Conservation (phyloP, 78 protist genomes). For the Isochrysis galbana region DNA sequence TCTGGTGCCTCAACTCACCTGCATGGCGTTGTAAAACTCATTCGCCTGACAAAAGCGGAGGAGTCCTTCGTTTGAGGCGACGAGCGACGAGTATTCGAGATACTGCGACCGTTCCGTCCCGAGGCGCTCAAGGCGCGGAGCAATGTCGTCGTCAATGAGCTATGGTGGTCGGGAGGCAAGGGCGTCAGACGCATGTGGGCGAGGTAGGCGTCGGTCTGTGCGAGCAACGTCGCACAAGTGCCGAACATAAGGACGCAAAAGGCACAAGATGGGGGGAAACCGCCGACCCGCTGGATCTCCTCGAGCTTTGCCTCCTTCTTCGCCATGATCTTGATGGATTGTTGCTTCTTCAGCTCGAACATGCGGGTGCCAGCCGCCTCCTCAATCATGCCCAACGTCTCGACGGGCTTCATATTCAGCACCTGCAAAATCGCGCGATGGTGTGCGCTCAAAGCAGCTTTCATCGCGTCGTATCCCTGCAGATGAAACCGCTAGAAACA, state of each 20-base stretch:
- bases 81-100: conserved; percentile 62
- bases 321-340: conserved; percentile 80
- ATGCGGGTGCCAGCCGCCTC: conserved; percentile 99
- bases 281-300: background rate
- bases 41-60: conserved; percentile 68
- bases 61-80: conserved; percentile 68
- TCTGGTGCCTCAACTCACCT: background rate
- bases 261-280: background rate
- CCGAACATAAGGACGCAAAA: background rate
- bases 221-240: background rate
- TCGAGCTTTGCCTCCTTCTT: conserved; percentile 90
- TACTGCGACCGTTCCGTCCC: conserved; percentile 43
- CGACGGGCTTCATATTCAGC: conserved; percentile 97
- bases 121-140: conserved; percentile 80
- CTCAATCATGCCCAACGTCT: conserved; percentile 94
- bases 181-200: no score
- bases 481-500: no score
- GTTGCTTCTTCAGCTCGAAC: conserved; percentile 89
- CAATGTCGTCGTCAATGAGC: conserved; percentile 86
- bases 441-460: no score
- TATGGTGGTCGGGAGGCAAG: background rate
- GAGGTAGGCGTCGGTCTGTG: no score
- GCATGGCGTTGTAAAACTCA: conserved; percentile 42
- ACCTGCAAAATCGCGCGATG: no score
- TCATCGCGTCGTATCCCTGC: no score